A percentile compares a stretch with the other conserved stretches of the same genome.
Conservation (phyloP, 2,329 filamentous ascomycete species). For the Diaporthe citrichinensis region DNA sequence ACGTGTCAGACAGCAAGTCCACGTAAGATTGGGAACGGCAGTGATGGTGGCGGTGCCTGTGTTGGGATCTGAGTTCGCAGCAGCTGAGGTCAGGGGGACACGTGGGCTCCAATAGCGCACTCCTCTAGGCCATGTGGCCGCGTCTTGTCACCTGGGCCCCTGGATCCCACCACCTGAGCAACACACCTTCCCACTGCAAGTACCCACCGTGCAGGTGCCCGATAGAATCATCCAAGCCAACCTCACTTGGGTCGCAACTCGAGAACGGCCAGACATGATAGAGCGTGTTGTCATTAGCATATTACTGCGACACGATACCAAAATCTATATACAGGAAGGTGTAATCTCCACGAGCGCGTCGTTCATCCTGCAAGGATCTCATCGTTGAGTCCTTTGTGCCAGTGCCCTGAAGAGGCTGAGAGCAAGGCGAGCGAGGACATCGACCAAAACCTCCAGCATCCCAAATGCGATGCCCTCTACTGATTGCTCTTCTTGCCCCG, state of each 20-base stretch:
- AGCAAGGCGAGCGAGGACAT: not conserved
- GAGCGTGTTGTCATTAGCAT: not conserved
- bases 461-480: not conserved
- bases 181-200: not conserved
- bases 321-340: conserved; percentile 32
- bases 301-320: not conserved
- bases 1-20: not conserved
- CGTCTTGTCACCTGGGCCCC: not conserved
- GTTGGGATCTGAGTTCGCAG: not conserved
- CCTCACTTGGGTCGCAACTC: not conserved
- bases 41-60: not conserved
- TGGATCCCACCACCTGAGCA: conserved; percentile 5
- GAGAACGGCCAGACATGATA: not conserved
- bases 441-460: not conserved
- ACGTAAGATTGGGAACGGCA: not conserved
- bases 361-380: not conserved
- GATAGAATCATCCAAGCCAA: not conserved
- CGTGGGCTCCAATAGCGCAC: conserved; percentile 21
- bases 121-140: conserved; percentile 25
- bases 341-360: not conserved
- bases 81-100: conserved; percentile 6
- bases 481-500: not conserved
- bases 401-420: conserved; percentile 2
- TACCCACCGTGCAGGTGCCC: not conserved
- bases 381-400: not conserved